phyloP scores from a whole-genome alignment of 176 grass and related monocot genomes.

The Rhynchospora tenuis region DNA sequence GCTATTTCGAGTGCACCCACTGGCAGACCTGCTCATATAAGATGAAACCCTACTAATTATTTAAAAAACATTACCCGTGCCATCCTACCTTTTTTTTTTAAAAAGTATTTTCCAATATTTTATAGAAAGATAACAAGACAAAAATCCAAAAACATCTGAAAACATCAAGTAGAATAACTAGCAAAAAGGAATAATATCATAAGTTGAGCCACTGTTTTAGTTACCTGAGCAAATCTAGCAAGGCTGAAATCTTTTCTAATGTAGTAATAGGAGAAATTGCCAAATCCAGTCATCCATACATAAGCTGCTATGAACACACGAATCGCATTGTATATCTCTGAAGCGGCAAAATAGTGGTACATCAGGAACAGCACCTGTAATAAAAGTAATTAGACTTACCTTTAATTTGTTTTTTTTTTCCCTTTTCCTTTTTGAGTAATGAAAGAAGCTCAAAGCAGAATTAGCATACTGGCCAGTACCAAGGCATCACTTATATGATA shows the following conservation, averaged over 20 bases:
- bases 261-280: conserved; percentile 93
- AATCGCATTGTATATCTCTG: conserved; percentile 92
- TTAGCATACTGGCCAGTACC: background rate
- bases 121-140: background rate
- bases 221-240: conserved; percentile 76
- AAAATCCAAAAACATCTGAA: background rate
- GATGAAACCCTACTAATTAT: background rate
- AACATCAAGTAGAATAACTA: background rate
- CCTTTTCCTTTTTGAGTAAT: background rate
- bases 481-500: background rate
- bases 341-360: conserved; percentile 92
- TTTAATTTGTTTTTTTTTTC: background rate
- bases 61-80: too few species aligned
- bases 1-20: background rate
- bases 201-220: conserved; percentile 7
- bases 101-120: too few species aligned
- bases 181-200: background rate
- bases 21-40: background rate
- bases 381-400: background rate
- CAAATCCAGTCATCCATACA: conserved; percentile 97
- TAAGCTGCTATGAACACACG: conserved; percentile 79
- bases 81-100: too few species aligned
- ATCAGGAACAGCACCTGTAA: conserved; percentile 76
- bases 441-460: background rate
- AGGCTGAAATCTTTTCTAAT: conserved; percentile 78